phyloP scores from a whole-genome alignment of 1,284 basidiomycete genomes.

The Schizophyllum amplum region DNA sequence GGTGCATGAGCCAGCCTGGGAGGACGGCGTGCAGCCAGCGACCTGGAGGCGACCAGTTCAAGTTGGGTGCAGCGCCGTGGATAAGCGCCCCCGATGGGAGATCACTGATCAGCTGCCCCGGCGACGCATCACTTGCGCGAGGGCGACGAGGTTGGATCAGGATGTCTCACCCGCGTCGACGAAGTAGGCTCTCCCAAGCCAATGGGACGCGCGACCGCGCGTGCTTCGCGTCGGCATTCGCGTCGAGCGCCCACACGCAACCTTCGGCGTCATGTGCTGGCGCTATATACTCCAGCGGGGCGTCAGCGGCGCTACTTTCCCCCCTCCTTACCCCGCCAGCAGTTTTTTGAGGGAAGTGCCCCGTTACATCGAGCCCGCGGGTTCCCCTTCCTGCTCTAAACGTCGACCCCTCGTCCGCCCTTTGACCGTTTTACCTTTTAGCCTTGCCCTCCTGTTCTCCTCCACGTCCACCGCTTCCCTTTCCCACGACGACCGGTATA shows the following conservation, averaged over 20 bases:
- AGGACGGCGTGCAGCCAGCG: no score
- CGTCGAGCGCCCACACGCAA: neutral
- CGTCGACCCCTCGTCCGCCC: no score
- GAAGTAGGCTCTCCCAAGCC: neutral
- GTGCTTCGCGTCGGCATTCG: neutral
- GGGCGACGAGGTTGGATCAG: neutral
- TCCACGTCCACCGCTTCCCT: neutral
- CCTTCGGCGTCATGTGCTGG: neutral
- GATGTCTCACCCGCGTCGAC: neutral
- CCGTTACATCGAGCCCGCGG: no score
- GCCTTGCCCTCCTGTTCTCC: neutral
- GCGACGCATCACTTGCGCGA: neutral
- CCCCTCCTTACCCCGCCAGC: no score
- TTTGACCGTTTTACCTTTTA: neutral
- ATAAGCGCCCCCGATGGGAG: no score
- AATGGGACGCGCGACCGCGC: neutral
- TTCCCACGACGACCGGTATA: no score
- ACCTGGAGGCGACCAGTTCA: no score
- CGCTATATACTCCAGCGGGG: neutral
- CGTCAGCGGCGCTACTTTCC: neutral
- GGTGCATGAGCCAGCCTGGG: no score
- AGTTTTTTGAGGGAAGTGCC: no score
- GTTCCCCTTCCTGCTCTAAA: no score
- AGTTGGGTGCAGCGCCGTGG: no score
- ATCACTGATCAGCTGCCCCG: neutral